Conservation (phyloP, 768 basidiomycete genomes). For the Mrakia frigida region DNA sequence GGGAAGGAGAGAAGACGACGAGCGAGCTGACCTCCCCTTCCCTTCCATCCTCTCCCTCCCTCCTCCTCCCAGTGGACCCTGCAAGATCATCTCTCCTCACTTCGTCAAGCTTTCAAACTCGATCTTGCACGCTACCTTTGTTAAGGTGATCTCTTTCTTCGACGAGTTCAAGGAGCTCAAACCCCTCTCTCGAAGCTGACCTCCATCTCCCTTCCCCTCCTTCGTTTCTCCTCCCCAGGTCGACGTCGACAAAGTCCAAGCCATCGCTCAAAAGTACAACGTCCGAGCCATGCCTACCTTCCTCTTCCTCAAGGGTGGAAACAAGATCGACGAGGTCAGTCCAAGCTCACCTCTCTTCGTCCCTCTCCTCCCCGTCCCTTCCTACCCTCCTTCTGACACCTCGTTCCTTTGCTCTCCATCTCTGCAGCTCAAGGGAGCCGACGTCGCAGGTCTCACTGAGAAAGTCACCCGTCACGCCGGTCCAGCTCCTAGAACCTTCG, state of each 20-base stretch:
- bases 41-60: background rate
- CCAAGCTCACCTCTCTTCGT: background rate
- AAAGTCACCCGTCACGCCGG: constrained; percentile 42
- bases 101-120: constrained; percentile 38
- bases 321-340: constrained; percentile 43
- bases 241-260: constrained; percentile 41
- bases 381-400: background rate
- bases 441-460: constrained; percentile 41
- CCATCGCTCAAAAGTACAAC: constrained; percentile 40
- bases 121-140: constrained; percentile 26
- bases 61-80: constrained; percentile 43
- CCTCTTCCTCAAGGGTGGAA: constrained; percentile 43
- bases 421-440: constrained; percentile 42
- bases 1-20: background rate
- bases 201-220: background rate
- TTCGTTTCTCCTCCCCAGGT: constrained; percentile 37
- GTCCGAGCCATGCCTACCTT: constrained; percentile 45
- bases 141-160: constrained; percentile 13
- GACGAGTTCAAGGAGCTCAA: background rate
- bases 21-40: background rate
- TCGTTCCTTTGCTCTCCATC: too few relatives aligned
- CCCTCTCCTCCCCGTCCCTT: background rate
- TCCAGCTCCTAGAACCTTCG: constrained; percentile 36
- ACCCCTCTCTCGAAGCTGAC: background rate
- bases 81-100: constrained; percentile 43